Base-by-base conservation (phyloP, 805 yeast species). In the Candida gorgasii region DNA sequence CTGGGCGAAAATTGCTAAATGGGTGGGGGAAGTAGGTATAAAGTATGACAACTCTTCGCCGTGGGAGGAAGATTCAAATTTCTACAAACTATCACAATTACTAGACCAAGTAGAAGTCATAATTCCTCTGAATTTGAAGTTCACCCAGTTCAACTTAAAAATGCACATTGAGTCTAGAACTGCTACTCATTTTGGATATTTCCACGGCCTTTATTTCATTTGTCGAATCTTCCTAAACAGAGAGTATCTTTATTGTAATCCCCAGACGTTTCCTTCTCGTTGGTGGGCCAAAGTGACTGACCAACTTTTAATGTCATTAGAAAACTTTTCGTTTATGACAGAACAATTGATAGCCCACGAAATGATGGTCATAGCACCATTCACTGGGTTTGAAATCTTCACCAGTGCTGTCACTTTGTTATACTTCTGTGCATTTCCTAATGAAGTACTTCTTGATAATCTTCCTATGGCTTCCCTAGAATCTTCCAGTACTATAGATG, bases 1-100 rank as follows among this genome's bases (percentile, higher is more conserved):
- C 5, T 68, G 73, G 73, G 57, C 63, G 1, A 53, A 55, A 19
- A 59, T 63, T 15, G 67, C 71, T 2, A 61, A 62, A 44, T 67
- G 72, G 71, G 65, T 63, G 1, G 67, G 72, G 4, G 67, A 63
- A 36, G 69, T 67, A 6, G 44, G 44, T 2, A 62, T 61, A 0
- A 54, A 54, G 30, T 36, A 49, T n/a, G 69, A 61, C n/a, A 47
- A 42, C 14, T 30, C 47, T 11, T 54, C 54, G 13, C 72, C 72
- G 5, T 61, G 62, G 66, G 50, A 55, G 8, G 39, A 46, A 12
- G 42, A 51, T 3, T 62, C 70, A 3, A 51, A 54, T 3, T 65
- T 57, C 42, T 48, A 43, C 31, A 49, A 52, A 16, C 43, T 68
- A 4, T 54, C 60, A 5, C 33, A 46, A 8, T 58, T 56, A 32